Conservation (phyloP, 2,329 filamentous ascomycete genomes). For the Lizonia empirigonia region DNA sequence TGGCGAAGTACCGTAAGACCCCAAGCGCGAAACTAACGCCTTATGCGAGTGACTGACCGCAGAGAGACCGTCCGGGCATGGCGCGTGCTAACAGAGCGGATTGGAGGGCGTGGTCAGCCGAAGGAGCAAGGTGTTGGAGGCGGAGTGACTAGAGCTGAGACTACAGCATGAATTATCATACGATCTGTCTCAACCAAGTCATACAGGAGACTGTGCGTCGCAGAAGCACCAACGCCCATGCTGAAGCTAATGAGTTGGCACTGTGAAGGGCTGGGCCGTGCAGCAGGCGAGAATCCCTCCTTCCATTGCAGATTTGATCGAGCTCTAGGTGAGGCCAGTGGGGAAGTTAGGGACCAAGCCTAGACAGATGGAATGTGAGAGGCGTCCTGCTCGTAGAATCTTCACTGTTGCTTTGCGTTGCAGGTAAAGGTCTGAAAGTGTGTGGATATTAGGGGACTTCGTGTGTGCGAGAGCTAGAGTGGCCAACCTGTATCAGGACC, state of each 20-base stretch:
- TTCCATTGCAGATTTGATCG: not conserved
- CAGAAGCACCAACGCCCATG: not conserved
- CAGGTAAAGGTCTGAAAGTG: not conserved
- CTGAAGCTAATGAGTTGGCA: not conserved
- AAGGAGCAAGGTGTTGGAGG: no score
- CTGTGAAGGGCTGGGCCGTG: not conserved
- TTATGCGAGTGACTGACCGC: not conserved
- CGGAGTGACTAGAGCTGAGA: no score
- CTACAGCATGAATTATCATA: no score
- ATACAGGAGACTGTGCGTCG: no score
- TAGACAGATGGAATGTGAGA: not conserved
- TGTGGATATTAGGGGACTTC: not conserved
- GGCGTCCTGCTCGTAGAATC: not conserved
- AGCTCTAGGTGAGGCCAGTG: not conserved
- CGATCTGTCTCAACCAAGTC: no score
- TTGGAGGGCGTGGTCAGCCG: not conserved
- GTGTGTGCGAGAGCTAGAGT: not conserved
- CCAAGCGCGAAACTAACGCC: not conserved
- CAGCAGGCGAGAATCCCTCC: not conserved
- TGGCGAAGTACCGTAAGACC: not conserved
- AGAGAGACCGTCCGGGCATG: not conserved
- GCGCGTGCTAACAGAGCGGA: not conserved
- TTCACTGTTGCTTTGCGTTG: not conserved
- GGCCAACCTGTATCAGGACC: not conserved
- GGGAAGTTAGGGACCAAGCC: not conserved